phyloP scores from a whole-genome alignment of 2,329 filamentous ascomycete genomes.

The Scedosporium boydii region DNA sequence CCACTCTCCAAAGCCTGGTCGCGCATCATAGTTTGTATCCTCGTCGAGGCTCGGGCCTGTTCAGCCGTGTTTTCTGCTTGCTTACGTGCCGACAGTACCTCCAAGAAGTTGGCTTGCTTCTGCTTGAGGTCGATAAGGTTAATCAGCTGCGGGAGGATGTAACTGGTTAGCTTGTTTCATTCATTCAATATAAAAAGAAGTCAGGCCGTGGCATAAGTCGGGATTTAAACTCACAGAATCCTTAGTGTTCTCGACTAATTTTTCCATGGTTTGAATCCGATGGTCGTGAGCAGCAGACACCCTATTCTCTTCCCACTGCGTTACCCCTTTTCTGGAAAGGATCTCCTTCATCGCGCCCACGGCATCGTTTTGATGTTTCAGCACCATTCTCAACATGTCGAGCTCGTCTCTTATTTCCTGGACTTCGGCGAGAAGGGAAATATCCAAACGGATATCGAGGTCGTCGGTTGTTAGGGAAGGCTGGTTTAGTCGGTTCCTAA shows the following conservation, averaged over 20 bases:
- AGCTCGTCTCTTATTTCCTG: conserved; percentile 10
- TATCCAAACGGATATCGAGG: conserved; percentile 1
- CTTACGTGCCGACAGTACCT: conserved; percentile 5
- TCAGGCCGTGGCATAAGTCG: background rate
- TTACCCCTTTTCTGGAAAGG: background rate
- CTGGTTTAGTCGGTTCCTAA: background rate
- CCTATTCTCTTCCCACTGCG: background rate
- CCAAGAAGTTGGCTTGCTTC: conserved; percentile 8
- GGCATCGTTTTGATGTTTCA: conserved; percentile 3
- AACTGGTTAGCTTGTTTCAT: background rate
- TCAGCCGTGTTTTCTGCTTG: background rate
- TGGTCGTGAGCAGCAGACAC: background rate
- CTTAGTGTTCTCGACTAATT: background rate
- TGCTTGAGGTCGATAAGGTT: conserved; percentile 9
- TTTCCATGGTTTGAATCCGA: background rate
- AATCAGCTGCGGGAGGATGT: background rate
- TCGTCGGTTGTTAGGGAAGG: background rate
- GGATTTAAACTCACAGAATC: background rate
- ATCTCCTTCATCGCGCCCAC: background rate
- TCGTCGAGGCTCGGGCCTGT: background rate
- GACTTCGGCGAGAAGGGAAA: conserved; percentile 8
- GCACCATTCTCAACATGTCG: conserved; percentile 6
- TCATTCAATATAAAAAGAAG: background rate
- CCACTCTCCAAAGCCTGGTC: conserved; percentile 7
- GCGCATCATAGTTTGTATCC: background rate